Evolutionary conservation across 768 basidiomycete genomes (phyloP), one percentile per base, ranked within the genome.

Genomic region (Rhizopogon salebrosus): DNA sequence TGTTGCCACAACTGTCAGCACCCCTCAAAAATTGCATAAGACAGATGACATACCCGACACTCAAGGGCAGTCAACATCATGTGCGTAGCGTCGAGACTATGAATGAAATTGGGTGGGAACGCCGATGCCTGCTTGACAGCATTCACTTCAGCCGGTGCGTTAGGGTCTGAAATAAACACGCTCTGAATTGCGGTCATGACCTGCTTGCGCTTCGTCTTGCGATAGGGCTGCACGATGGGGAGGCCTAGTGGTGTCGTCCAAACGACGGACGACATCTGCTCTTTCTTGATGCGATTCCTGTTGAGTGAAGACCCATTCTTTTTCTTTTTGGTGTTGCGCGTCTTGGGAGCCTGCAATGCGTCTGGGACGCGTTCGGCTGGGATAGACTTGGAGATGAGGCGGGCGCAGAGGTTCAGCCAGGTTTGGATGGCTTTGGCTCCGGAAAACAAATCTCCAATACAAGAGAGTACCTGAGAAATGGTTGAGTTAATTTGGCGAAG

Each of bases 41-140:
- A 31, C 46, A 24, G 14, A 23, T 20, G 13, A 70, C 85, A 50
- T 68, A 91, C 92, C 57, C 79, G 74, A 68, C 94, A 97, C 59
- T 92, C 87, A 42, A 95, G 76, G 9, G 95, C 94, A 2, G 95
- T 97, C 60, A 98, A 72, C 83, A 98, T 87, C 94, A 99, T 98
- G 72, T 99, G 97, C 1, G 95, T 95, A 2, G 97, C 97, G 67
- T 99, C 97, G 26, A 99, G 77, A 63, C 89, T 92, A 66, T 99
- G 97, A 49, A 99, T 92, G 63, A 95, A 98, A 73, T 99, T 99
- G 43, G 97, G 97, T 4, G 97, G 95, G 83, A 99, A 98, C 1
- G 97, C 97, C 14, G 92, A 84, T 0, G 93, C 90, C 67, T 99
- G 95, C 68, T 97, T 97, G 53, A 75, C 57, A 1, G 89, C 68